These are phyloP conservation scores for Prunus kanzakura DNA, from an alignment of 306 rosid species.

Conservation along the genomic window DNA sequence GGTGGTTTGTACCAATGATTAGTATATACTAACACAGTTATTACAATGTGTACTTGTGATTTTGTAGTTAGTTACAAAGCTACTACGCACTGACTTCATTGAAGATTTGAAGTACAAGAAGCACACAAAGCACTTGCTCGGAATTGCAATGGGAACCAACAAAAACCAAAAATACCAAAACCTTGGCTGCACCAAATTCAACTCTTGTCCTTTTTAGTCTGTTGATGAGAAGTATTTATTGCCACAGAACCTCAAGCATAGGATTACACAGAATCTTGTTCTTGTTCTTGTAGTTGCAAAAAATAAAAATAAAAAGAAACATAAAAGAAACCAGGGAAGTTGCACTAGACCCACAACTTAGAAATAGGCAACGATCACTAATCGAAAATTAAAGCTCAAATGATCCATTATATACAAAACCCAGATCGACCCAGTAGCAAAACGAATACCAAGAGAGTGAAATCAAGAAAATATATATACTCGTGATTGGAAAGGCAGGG, in stretches of 20 bases:
- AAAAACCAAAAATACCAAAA: background rate
- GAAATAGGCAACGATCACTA: background rate
- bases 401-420: constrained; percentile 21
- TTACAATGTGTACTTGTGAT: background rate
- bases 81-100: background rate
- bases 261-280: background rate
- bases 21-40: background rate
- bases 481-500: background rate
- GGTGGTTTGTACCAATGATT: background rate
- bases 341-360: constrained; percentile 15
- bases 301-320: background rate
- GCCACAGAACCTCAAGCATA: background rate
- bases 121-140: background rate
- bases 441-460: constrained; percentile 3
- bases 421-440: constrained; percentile 30
- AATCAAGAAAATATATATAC: background rate
- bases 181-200: background rate
- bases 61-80: background rate
- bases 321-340: background rate
- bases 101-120: background rate
- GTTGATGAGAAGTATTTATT: background rate
- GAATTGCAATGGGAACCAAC: background rate
- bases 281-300: background rate
- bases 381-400: constrained; percentile 1
- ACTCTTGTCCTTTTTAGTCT: background rate